Conservation (phyloP, 257 asterid species). For the Verbascum thapsus region DNA sequence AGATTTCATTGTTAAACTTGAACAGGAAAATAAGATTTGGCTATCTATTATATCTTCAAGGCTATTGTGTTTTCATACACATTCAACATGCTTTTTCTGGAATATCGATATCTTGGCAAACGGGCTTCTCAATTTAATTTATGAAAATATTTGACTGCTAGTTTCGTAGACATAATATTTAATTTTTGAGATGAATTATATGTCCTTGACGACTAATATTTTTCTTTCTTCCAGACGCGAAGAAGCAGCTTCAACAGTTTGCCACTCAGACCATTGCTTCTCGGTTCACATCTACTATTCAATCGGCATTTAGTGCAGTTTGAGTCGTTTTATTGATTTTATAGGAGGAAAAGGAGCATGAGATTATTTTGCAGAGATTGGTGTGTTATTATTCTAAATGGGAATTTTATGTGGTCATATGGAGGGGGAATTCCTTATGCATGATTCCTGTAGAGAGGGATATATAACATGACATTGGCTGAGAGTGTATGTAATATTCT, state of each 20-base stretch:
- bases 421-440: too few relatives aligned
- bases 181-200: not conserved
- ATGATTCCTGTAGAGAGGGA: too few relatives aligned
- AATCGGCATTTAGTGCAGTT: constrained; percentile 83
- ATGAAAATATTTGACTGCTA: not conserved
- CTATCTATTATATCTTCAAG: not conserved
- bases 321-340: constrained; percentile 30
- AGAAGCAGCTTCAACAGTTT: constrained; percentile 94
- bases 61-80: constrained; percentile 10
- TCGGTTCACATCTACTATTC: constrained; percentile 82
- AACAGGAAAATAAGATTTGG: not conserved
- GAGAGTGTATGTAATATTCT: too few relatives aligned
- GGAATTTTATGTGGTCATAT: too few relatives aligned
- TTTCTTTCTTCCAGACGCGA: constrained; percentile 72
- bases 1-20: not conserved
- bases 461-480: too few relatives aligned
- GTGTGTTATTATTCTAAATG: too few relatives aligned
- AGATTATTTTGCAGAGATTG: too few relatives aligned
- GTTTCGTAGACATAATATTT: not conserved
- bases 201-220: constrained; percentile 3
- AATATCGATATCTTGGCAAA: constrained; percentile 2
- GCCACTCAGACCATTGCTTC: constrained; percentile 90
- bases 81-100: constrained; percentile 4
- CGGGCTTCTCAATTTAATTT: not conserved
- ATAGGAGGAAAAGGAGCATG: too few relatives aligned